Evolutionary conservation across 352 stramenopile genomes (phyloP), one percentile per base, ranked within the genome.

Genomic region (Phytophthora multivora): DNA sequence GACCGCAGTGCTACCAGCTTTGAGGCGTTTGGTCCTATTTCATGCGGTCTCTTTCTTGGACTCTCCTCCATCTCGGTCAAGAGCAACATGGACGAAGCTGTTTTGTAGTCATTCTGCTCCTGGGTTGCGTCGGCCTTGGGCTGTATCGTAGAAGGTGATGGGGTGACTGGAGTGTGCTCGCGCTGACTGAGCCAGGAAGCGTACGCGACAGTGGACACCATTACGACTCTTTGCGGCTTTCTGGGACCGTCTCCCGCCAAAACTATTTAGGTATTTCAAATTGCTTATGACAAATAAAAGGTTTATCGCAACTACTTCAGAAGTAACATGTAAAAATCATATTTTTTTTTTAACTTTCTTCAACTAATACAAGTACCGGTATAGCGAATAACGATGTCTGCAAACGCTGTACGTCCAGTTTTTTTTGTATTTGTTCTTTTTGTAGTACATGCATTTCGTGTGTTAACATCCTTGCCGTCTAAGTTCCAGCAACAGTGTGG

Each of bases 141-240:
- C 15, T 11, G 7, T 23, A 13, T 5, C 11, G 31, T 35, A 15
- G 40, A 4, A 15, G 21, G 0, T 15, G 28, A 18, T 40, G 9
- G 28, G 10, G 28, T 12, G 35, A 19, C 6, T 18, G 35, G 15
- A 12, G 30, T 59, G 39, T 46, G 42, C 39, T 65, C 57, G 57
- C 48, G 57, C 38, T 65, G 23, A n/a, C 36, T 35, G 11, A 52
- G 21, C 56, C 56, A 58, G 12, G 36, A 58, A 28, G 21, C 2
- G 19, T 51, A 58, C 18, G 47, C 46, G 15, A 19, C 39, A 8
- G 56, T 28, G 13, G 28, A 8, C 15, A 13, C 9, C 47, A 59
- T 59, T 51, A 12, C 28, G 28, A 10, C 8, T 33, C 8, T 12
- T 33, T 33, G 8, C 28, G 28, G 10, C 28, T 33, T 9, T 33